Evolutionary conservation across 345 rosid species (phyloP).

Genomic region (Brassica juncea): DNA sequence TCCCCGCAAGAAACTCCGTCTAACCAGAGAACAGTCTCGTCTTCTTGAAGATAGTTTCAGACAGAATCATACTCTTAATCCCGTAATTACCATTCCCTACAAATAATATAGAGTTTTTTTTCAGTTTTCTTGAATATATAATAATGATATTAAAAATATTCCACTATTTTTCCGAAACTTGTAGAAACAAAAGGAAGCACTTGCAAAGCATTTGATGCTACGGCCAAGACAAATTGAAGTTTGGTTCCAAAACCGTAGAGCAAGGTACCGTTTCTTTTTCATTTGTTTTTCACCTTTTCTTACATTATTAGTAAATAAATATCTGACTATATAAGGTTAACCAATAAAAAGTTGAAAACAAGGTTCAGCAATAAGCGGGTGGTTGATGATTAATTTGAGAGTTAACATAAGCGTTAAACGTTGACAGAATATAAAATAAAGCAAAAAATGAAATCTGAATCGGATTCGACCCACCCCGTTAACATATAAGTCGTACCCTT

Average conservation of each 20-base stretch:
- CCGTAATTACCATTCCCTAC: constrained; percentile 42
- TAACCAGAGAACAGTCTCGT: constrained; percentile 88
- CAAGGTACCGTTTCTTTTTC: constrained; percentile 61
- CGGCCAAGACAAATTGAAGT: constrained; percentile 93
- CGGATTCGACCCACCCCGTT: constrained; percentile 47
- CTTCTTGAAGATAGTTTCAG: constrained; percentile 97
- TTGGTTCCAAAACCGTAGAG: constrained; percentile 99
- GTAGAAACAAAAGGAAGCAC: constrained; percentile 92
- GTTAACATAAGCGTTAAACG: constrained; percentile 36
- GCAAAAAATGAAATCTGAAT: constrained; percentile 35
- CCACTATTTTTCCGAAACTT: not conserved
- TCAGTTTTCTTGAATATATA: not conserved
- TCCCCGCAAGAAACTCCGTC: constrained; percentile 90
- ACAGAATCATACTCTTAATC: constrained; percentile 82
- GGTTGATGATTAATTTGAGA: constrained; percentile 27
- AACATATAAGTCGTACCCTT: constrained; percentile 45
- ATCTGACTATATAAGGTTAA: constrained; percentile 28
- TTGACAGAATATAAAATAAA: constrained; percentile 39
- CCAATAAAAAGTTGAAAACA: constrained; percentile 1
- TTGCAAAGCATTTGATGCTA: constrained; percentile 79
- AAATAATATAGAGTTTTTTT: not conserved
- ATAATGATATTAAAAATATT: not conserved
- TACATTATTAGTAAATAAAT: constrained; percentile 22
- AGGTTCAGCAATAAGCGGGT: constrained; percentile 21
- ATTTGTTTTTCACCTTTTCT: not conserved